A percentile compares a stretch with the other conserved stretches of the same genome.
Conservation (phyloP, 2,329 filamentous ascomycete genomes). For the Phialophora verrucosa region DNA sequence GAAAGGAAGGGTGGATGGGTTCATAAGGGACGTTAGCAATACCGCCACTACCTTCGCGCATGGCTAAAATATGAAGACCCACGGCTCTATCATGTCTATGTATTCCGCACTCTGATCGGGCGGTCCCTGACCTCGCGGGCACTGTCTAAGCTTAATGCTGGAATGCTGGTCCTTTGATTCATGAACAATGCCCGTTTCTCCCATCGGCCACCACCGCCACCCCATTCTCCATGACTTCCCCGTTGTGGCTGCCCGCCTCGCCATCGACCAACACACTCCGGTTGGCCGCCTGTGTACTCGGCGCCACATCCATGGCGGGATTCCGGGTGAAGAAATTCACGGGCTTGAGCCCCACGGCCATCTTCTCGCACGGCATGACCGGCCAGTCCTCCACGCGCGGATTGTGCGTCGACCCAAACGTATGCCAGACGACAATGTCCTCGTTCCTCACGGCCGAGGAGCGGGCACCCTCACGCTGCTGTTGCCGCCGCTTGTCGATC, state of each 20-base stretch:
- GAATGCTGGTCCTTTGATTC: too few species aligned
- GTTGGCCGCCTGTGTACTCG: conserved; percentile 34
- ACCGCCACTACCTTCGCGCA: too few species aligned
- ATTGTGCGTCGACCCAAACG: conserved; percentile 54
- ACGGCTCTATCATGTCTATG: too few species aligned
- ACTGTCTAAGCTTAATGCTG: too few species aligned
- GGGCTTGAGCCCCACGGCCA: conserved; percentile 41
- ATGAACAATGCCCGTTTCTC: conserved; percentile 23
- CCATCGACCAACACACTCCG: conserved; percentile 34
- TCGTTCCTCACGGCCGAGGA: conserved; percentile 44
- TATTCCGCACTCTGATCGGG: too few species aligned
- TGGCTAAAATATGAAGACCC: too few species aligned
- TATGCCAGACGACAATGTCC: conserved; percentile 53
- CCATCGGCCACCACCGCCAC: not conserved
- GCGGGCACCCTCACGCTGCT: conserved; percentile 38
- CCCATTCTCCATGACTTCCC: not conserved
- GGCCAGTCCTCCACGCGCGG: conserved; percentile 54
- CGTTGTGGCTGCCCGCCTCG: not conserved
- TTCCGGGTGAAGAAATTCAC: conserved; percentile 43
- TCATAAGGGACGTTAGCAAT: too few species aligned
- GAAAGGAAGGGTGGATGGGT: too few species aligned
- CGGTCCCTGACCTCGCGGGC: too few species aligned
- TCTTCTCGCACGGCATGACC: conserved; percentile 46
- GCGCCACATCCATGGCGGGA: conserved; percentile 40
- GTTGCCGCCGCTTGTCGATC: conserved; percentile 50